Evolutionary conservation across 495 filamentous ascomycete species (phyloP), one percentile per base, ranked within the genome.

Genomic region (Thermochaetoides thermophila): DNA sequence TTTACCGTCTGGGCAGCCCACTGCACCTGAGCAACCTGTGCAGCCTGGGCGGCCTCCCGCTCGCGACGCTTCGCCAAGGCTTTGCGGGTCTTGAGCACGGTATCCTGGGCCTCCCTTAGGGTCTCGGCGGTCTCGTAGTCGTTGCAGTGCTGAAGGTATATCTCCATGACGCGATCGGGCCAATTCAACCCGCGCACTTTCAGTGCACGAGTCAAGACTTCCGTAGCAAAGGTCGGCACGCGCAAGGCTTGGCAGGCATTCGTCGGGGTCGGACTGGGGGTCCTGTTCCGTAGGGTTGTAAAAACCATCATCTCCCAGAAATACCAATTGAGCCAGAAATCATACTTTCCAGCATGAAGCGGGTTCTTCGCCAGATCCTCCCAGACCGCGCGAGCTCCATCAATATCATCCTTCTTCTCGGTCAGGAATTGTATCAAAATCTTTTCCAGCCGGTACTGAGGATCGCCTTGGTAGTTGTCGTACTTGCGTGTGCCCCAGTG

Each of bases 291-390:
- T 5, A 56, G 51, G 5, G 65, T 47, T 3, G 52, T 25, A 30
- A 63, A 65, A 11, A 59, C 53, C 31, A 77, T 67, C 64, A 95
- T 74, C 53, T 93, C 89, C 83, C 84, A 97, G 25, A 74, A 56
- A 52, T 92, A 94, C 51, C 81, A 94, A 23, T 75, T 70, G 19
- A 84, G 69, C 89, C 89, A 97, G 46, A 95, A 95, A 44, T 92
- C 82, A 44, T 82, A 82, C 45, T 76, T 84, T 40, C 80, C 66
- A 13, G 74, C 76, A 22, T 80, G 74, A 10, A 73, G 64, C 14
- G 66, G 48, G 17, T 56, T 48, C 7, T 26, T 36, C 3, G 78
- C 66, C 23, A 97, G 64, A 8, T 69, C 66, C 40, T 74, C 73
- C 75, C 82, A 96, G 10, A 78, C 71, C 19, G 67, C 63, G 17